These are phyloP conservation scores for Solanum boliviense DNA, from an alignment of 257 asterid genomes.

Conservation along the genomic window DNA sequence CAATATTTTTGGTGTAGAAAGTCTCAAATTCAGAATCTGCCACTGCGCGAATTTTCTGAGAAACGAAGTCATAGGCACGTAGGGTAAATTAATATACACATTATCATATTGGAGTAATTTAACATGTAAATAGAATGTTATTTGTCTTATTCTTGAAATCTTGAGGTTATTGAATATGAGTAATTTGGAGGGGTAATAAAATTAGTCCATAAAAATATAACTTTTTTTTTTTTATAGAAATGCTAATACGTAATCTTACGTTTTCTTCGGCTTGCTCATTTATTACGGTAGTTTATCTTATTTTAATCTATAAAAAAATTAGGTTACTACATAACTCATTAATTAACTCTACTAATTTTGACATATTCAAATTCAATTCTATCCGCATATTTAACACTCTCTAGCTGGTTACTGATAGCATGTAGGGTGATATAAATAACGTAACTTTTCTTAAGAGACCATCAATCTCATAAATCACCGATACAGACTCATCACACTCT, in stretches of 20 bases:
- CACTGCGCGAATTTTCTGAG: too few relatives aligned
- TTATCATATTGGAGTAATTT: not conserved
- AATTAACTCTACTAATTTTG: not conserved
- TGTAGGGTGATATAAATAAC: too few relatives aligned
- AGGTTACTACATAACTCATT: rapidly evolving
- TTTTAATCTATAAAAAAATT: too few relatives aligned
- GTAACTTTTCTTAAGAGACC: too few relatives aligned
- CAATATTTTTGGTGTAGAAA: too few relatives aligned
- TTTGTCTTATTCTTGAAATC: not conserved
- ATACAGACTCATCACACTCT: not conserved
- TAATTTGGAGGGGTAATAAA: not conserved
- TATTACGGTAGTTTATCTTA: too few relatives aligned
- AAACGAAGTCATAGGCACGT: too few relatives aligned
- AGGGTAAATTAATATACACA: not conserved
- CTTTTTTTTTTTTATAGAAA: too few relatives aligned
- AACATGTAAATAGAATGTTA: not conserved
- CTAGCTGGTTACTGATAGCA: too few relatives aligned
- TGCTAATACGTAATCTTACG: too few relatives aligned
- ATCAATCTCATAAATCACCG: not conserved
- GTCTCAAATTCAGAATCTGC: too few relatives aligned
- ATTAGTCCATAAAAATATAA: not conserved
- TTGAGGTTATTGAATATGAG: not conserved
- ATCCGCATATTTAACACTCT: not conserved
- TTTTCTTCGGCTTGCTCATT: not conserved
- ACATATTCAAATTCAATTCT: not conserved